These are phyloP conservation scores for Rhododendron vialii DNA, from an alignment of 148 eudicot genomes.

Conservation along the genomic window DNA sequence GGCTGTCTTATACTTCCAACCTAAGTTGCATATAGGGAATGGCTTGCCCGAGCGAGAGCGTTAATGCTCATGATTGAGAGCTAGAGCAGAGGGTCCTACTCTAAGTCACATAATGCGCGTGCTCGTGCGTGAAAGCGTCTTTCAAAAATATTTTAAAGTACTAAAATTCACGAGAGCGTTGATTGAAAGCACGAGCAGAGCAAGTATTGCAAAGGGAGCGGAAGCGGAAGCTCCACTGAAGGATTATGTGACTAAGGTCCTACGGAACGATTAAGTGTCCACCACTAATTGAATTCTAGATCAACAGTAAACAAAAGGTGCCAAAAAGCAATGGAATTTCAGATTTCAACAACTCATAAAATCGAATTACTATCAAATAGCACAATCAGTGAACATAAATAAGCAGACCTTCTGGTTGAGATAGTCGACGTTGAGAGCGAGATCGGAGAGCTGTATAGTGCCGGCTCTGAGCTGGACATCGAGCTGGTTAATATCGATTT, in stretches of 20 bases:
- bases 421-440: slow-evolving; percentile 80
- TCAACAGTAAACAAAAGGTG: not conserved
- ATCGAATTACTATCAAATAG: not conserved
- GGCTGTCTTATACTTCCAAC: not conserved
- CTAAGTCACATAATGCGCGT: not conserved
- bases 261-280: not conserved
- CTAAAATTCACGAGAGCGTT: not conserved
- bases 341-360: no score
- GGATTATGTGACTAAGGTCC: not conserved
- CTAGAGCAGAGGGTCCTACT: not conserved
- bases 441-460: slow-evolving; percentile 64
- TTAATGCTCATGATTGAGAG: not conserved
- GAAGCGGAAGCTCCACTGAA: not conserved
- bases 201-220: not conserved
- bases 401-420: slow-evolving; percentile 62
- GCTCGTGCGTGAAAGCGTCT: not conserved
- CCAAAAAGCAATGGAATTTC: not conserved
- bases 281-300: not conserved
- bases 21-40: not conserved
- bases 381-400: not conserved
- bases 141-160: no score
- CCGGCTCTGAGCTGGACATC: slow-evolving; percentile 89
- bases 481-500: slow-evolving; percentile 83
- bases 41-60: not conserved
- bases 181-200: not conserved